Conservation (phyloP, 768 basidiomycete species). For the Amyloporia xantha region DNA sequence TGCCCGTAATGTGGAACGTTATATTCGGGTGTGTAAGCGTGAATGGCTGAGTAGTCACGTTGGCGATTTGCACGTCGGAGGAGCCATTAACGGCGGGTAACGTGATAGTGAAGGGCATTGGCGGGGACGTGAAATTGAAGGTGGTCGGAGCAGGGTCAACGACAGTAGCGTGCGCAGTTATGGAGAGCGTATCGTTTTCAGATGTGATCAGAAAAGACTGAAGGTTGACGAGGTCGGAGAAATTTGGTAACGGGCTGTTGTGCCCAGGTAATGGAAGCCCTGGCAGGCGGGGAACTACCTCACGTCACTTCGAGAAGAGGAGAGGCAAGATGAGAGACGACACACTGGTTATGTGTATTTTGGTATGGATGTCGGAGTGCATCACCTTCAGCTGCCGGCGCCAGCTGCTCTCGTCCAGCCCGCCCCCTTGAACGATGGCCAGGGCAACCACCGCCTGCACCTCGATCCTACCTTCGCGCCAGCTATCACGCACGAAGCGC, state of each 20-base stretch:
- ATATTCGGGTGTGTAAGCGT: constrained; percentile 62
- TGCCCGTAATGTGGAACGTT: constrained; percentile 49
- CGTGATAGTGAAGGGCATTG: constrained; percentile 57
- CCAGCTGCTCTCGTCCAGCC: constrained; percentile 40
- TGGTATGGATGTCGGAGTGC: constrained; percentile 39
- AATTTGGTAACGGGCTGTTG: constrained; percentile 42
- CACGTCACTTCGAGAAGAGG: constrained; percentile 1
- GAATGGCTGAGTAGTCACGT: constrained; percentile 50
- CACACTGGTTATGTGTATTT: constrained; percentile 50
- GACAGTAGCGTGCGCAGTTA: constrained; percentile 46
- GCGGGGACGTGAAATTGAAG: constrained; percentile 45
- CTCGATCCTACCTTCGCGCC: constrained; percentile 45
- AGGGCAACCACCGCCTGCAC: constrained; percentile 37
- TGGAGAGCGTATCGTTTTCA: constrained; percentile 20
- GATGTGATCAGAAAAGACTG: constrained; percentile 46
- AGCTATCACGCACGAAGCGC: constrained; percentile 50
- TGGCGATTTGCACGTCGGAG: constrained; percentile 40
- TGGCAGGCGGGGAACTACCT: constrained; percentile 55
- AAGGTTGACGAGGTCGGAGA: constrained; percentile 55
- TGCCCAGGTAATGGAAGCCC: constrained; percentile 57
- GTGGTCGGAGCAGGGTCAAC: constrained; percentile 49
- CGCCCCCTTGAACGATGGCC: constrained; percentile 47
- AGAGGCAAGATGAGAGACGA: constrained; percentile 7
- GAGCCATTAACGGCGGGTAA: constrained; percentile 30
- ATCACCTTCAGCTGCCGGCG: constrained; percentile 31